phyloP scores from a whole-genome alignment of 2,329 filamentous ascomycete species.

The Epichloe uncinata region DNA sequence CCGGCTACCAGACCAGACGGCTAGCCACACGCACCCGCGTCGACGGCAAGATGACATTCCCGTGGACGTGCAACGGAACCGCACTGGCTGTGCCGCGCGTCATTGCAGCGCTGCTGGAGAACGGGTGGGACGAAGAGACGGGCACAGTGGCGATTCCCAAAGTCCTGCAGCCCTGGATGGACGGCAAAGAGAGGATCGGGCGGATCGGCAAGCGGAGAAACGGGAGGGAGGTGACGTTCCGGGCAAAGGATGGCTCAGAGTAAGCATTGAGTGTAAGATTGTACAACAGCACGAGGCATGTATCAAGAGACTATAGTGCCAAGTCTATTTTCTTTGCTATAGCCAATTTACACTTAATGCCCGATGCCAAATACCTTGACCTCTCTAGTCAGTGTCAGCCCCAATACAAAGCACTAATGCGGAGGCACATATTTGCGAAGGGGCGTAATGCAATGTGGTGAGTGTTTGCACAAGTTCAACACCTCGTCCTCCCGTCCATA shows the following conservation, averaged over 20 bases:
- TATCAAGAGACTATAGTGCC: no score
- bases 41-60: conserved; percentile 49
- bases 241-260: neutral
- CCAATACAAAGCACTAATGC: no score
- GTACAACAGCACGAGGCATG: no score
- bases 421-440: no score
- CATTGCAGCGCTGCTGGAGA: conserved; percentile 78
- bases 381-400: no score
- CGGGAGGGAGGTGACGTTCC: conserved; percentile 2
- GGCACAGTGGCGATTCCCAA: conserved; percentile 62
- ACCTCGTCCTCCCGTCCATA: no score
- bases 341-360: no score
- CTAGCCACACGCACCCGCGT: conserved; percentile 60
- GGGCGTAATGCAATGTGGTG: no score
- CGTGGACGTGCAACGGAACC: conserved; percentile 88
- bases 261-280: no score
- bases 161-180: conserved; percentile 75
- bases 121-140: conserved; percentile 66
- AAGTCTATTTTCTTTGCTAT: no score
- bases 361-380: no score
- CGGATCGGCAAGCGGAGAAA: conserved; percentile 13
- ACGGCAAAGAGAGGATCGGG: conserved; percentile 53
- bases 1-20: conserved; percentile 82
- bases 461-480: no score
- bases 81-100: conserved; percentile 85